Conservation (phyloP, 1,284 basidiomycete genomes). For the Jaminaea rosea region DNA sequence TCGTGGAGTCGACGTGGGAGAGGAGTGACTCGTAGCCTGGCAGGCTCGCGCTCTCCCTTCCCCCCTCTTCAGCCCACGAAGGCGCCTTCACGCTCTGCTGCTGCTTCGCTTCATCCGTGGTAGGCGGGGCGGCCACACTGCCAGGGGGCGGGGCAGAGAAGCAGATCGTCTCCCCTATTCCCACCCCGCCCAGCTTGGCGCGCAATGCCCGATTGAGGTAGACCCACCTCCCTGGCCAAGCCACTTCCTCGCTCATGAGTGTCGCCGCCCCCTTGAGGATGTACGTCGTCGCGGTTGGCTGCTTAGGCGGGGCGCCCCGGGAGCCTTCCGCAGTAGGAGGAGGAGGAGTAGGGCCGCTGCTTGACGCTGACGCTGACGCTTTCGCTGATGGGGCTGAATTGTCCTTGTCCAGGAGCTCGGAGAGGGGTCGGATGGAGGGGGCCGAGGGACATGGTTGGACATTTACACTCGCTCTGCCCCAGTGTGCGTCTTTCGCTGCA, state of each 20-base stretch:
- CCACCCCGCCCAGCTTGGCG: background rate
- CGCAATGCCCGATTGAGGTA: background rate
- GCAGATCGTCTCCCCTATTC: background rate
- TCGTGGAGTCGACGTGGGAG: background rate
- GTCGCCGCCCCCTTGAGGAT: background rate
- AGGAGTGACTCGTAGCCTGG: background rate
- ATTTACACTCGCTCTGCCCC: background rate
- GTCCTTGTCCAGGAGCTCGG: background rate
- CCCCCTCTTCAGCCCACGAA: no score
- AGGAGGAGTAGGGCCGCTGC: no score
- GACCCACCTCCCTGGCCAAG: background rate
- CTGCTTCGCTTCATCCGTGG: no score
- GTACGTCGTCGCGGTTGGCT: background rate
- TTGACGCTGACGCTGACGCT: no score
- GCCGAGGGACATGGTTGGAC: slow-evolving; percentile 1
- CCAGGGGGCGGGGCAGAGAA: background rate
- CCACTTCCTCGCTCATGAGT: background rate
- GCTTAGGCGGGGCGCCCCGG: no score
- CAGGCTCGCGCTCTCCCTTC: no score
- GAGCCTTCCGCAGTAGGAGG: no score
- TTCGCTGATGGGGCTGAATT: no score
- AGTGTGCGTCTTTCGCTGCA: background rate
- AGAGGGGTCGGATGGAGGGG: background rate
- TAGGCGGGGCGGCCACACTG: background rate
- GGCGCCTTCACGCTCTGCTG: no score